phyloP scores from a whole-genome alignment of 2,329 filamentous ascomycete species.

The Pseudocercospora vitis region DNA sequence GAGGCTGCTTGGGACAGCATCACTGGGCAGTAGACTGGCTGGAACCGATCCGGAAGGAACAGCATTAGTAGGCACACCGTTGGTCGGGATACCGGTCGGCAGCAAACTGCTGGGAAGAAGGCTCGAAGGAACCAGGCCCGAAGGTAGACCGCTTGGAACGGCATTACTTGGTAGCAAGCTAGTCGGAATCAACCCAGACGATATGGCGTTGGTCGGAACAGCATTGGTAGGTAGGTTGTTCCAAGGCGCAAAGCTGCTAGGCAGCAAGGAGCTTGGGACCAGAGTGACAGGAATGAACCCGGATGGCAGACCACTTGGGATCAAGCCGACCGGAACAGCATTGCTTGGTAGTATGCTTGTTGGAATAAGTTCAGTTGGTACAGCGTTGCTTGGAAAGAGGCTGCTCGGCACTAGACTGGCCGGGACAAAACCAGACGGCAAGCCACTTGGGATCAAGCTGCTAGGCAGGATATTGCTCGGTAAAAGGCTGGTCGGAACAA shows the following conservation, averaged over 20 bases:
- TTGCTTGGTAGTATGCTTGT: neutral
- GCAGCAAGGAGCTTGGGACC: neutral
- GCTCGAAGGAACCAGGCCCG: neutral
- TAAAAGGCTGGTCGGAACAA: neutral
- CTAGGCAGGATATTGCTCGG: neutral
- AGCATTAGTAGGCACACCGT: neutral
- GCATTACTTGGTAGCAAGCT: constrained; percentile 1
- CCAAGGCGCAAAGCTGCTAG: neutral
- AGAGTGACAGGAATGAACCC: neutral
- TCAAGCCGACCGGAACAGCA: neutral
- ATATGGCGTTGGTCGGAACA: neutral
- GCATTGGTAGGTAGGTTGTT: neutral
- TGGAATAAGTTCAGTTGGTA: neutral
- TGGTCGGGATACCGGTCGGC: neutral
- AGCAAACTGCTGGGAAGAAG: neutral
- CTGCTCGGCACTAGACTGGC: constrained; percentile 1
- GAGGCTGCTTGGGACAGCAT: neutral
- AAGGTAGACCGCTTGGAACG: neutral
- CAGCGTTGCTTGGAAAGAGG: neutral
- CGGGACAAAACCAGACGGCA: neutral
- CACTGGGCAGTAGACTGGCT: neutral
- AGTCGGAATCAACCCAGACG: neutral
- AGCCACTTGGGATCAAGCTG: neutral
- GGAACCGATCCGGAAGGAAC: neutral
- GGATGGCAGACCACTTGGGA: neutral